These are phyloP conservation scores for Millerozyma miso DNA, from an alignment of 805 yeast genomes.

Conservation along the genomic window DNA sequence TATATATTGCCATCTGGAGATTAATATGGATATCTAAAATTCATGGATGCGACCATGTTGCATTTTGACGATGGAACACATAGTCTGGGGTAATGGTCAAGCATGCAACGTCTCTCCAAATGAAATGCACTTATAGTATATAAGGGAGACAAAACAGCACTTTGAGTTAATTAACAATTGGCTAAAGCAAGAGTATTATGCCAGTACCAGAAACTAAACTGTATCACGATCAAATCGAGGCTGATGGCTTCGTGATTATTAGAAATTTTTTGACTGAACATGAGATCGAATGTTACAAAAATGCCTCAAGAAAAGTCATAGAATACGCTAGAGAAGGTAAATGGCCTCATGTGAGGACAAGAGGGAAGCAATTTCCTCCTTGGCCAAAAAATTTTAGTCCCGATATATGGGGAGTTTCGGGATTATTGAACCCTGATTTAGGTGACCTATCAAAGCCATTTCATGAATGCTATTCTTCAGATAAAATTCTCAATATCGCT, in stretches of 20 bases:
- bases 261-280: conserved; percentile 36
- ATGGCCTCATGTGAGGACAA: conserved; percentile 47
- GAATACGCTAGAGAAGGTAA: conserved; percentile 42
- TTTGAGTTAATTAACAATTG: too few relatives aligned
- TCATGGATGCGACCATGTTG: neutral
- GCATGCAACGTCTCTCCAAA: neutral
- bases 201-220: conserved; percentile 17
- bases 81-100: neutral
- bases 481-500: conserved; percentile 35
- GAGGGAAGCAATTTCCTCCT: conserved; percentile 55
- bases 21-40: too few relatives aligned
- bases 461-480: conserved; percentile 38
- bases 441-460: conserved; percentile 31
- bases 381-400: conserved; percentile 50
- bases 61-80: neutral
- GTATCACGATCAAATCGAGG: conserved; percentile 34
- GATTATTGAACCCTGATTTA: conserved; percentile 45
- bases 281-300: conserved; percentile 32
- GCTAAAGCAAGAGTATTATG: too few relatives aligned
- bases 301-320: conserved; percentile 36
- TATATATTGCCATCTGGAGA: too few relatives aligned
- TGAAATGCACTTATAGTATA: neutral
- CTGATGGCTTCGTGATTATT: conserved; percentile 35
- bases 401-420: conserved; percentile 51
- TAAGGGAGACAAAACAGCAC: neutral